Base-by-base conservation (phyloP, 331 rosid species). In the Malus hybrid region DNA sequence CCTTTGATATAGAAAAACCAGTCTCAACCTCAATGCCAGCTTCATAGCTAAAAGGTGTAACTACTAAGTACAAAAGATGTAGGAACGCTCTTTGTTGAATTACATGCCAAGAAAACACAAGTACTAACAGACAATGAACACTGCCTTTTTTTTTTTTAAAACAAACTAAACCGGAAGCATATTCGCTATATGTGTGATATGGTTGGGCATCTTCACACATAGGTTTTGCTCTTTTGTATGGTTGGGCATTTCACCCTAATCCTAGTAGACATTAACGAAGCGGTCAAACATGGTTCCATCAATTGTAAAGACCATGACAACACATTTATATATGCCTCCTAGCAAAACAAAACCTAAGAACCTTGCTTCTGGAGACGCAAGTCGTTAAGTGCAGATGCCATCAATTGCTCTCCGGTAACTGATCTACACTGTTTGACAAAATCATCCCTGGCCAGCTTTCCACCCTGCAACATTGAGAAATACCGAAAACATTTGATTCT, bases 391-490 rank as follows among this genome's bases (percentile, higher is more conserved):
- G 80, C 72, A 15, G 86, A 80, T 63, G 71, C 66, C 68, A 85
- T 82, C 84, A 85, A 46, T 66, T 87, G 46, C 11, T 87, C 92
- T 32, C 92, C 90, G 10, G 82, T 82, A 78, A 84, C 83, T 12
- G 66, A 77, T 64, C 86, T 80, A 73, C 87, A 74, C 69, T 77
- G 85, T 53, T 66, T 81, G 44, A 81, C 53, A 75, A 89, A 82
- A 74, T 30, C 58, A 29, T 64, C 79, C 73, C 67, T 82, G 26
- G 75, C 76, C 42, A 86, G 26, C 63, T 77, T 79, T 70, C 89
- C 77, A 73, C 67, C 88, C 92, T 89, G 87, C 42, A 80, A 52
- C 56, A 78, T 57, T 64, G 20, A 73, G 36, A 32, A 48, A 69
- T 48, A 22, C 53, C 66, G 24, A 46, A 79, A 56, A 52, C 26